A percentile compares a stretch with the other conserved stretches of the same genome.
These are phyloP conservation scores for Aquilaria agallochum DNA, from an alignment of 441 rosid species.

Conservation along the genomic window DNA sequence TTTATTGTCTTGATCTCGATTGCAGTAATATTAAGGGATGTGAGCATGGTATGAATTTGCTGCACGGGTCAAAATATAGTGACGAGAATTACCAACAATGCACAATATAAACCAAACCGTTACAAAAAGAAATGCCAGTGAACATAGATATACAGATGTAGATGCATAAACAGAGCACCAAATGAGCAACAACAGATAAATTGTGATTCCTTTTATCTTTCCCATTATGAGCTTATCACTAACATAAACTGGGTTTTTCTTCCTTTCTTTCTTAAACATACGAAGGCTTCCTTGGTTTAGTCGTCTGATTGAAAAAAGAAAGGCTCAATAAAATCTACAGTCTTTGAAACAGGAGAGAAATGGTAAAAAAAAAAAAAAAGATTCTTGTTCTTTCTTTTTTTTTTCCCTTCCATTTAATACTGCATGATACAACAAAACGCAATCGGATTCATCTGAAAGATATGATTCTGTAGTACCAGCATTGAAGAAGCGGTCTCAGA, in stretches of 20 bases:
- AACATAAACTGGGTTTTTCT: too few relatives aligned
- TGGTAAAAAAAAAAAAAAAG: not conserved
- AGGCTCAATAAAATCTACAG: not conserved
- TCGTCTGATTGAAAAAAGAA: too few relatives aligned
- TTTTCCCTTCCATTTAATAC: too few relatives aligned
- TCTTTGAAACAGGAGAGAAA: not conserved
- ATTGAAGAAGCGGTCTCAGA: slow-evolving; percentile 47
- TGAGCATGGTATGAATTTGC: slow-evolving; percentile 57
- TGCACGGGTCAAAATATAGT: slow-evolving; percentile 15
- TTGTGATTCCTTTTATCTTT: too few relatives aligned
- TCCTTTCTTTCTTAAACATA: too few relatives aligned
- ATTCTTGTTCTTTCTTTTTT: not conserved
- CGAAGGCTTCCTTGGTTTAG: too few relatives aligned
- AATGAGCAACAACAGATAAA: too few relatives aligned
- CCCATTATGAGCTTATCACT: too few relatives aligned
- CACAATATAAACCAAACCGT: not conserved
- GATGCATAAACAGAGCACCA: too few relatives aligned
- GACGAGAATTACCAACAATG: not conserved
- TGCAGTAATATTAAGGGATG: slow-evolving; percentile 53
- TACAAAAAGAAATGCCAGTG: not conserved
- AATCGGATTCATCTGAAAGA: not conserved
- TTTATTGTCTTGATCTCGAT: slow-evolving; percentile 76
- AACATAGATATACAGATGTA: not conserved
- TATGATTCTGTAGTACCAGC: slow-evolving; percentile 31
- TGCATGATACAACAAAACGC: not conserved